Conservation (phyloP, 495 filamentous ascomycete genomes). For the Xylaria intraflava region DNA sequence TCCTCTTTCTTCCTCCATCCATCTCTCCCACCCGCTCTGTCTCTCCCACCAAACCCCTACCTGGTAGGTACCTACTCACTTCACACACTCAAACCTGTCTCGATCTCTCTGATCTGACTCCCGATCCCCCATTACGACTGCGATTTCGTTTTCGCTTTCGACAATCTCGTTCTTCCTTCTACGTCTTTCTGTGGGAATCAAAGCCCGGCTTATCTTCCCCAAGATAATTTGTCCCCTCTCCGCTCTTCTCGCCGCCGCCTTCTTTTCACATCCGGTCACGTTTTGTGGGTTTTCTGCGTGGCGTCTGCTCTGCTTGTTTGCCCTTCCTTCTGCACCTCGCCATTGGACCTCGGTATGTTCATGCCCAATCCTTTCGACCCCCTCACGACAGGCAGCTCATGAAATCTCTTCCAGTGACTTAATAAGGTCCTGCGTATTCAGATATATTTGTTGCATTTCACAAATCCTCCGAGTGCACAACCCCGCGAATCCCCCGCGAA, state of each 20-base stretch:
- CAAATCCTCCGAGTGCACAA: conserved; percentile 18
- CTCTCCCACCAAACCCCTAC: too few relatives aligned
- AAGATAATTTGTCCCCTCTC: not conserved
- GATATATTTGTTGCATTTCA: not conserved
- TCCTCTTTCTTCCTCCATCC: not conserved
- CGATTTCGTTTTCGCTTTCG: not conserved
- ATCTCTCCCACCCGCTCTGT: not conserved
- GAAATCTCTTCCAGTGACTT: not conserved
- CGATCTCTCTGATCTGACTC: not conserved
- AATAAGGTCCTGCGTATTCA: not conserved
- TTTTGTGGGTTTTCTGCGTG: not conserved
- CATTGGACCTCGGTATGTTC: conserved; percentile 1
- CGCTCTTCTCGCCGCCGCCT: not conserved
- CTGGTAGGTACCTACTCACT: too few relatives aligned
- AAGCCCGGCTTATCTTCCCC: not conserved
- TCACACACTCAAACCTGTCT: not conserved
- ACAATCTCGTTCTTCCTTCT: not conserved
- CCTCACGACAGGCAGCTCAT: not conserved
- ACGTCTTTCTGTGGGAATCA: not conserved
- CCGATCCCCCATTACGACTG: not conserved
- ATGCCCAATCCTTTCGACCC: not conserved
- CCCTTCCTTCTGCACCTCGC: not conserved
- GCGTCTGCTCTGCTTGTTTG: conserved; percentile 5
- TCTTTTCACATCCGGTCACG: not conserved
- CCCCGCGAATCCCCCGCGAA: conserved; percentile 4